These are phyloP conservation scores for Mucor racemosus DNA, from an alignment of 371 early-diverging fungal species.

Conservation along the genomic window DNA sequence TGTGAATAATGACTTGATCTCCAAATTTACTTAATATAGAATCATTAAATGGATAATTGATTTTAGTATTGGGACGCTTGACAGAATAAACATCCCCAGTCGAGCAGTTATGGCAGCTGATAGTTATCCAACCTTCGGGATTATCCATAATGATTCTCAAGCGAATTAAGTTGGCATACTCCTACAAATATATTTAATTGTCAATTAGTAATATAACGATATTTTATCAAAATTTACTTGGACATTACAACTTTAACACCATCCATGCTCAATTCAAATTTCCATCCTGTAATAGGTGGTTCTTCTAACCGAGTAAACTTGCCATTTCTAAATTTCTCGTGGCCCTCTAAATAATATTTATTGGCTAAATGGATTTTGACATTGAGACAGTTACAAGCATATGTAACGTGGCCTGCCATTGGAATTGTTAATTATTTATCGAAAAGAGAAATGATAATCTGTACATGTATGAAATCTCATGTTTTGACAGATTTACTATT, in stretches of 20 bases:
- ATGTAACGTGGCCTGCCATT: slow-evolving; percentile 42
- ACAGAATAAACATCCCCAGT: slow-evolving; percentile 43
- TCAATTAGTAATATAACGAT: neutral
- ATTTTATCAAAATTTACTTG: too few species aligned
- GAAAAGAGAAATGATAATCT: neutral
- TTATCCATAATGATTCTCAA: slow-evolving; percentile 24
- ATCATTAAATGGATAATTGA: slow-evolving; percentile 15
- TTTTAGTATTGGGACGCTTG: neutral
- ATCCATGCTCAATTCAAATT: slow-evolving; percentile 45
- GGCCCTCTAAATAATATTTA: slow-evolving; percentile 36
- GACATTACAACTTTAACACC: slow-evolving; percentile 37
- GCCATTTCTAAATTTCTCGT: slow-evolving; percentile 29
- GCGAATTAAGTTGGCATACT: slow-evolving; percentile 17
- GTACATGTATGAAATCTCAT: neutral
- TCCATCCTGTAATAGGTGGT: slow-evolving; percentile 39
- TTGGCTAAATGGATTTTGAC: slow-evolving; percentile 43
- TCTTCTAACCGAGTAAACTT: slow-evolving; percentile 23
- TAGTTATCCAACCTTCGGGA: slow-evolving; percentile 32
- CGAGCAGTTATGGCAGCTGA: slow-evolving; percentile 41
- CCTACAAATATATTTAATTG: neutral
- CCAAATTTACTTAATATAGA: slow-evolving; percentile 19
- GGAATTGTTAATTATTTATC: neutral
- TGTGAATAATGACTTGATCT: slow-evolving; percentile 26
- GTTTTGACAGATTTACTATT: neutral
- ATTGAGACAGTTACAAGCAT: slow-evolving; percentile 51